These are phyloP conservation scores for Penicillium pancosmium DNA, from an alignment of 495 filamentous ascomycete species.

Conservation along the genomic window DNA sequence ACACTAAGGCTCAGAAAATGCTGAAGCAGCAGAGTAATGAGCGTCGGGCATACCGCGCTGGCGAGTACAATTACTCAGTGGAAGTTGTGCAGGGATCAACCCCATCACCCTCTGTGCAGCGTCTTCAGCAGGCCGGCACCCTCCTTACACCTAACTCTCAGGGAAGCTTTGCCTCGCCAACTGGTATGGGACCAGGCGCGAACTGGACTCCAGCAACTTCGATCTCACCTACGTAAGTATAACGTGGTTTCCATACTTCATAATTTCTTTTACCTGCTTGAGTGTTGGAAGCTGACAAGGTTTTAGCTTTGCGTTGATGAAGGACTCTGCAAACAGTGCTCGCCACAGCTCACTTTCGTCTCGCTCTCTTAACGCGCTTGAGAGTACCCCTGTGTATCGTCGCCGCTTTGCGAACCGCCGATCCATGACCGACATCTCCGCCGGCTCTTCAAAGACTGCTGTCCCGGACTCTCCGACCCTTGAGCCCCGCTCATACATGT, in stretches of 20 bases:
- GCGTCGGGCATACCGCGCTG: constrained; percentile 87
- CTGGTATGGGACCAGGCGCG: constrained; percentile 40
- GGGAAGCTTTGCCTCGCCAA: constrained; percentile 44
- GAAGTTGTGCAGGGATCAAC: constrained; percentile 48
- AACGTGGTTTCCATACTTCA: no score
- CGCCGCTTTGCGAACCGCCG: constrained; percentile 29
- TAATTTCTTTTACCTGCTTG: neutral
- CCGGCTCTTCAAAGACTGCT: constrained; percentile 36
- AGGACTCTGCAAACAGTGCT: constrained; percentile 34
- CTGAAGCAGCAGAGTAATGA: constrained; percentile 93
- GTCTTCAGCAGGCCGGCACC: constrained; percentile 32
- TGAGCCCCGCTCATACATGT: constrained; percentile 28
- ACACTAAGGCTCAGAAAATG: constrained; percentile 93
- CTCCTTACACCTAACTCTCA: constrained; percentile 47
- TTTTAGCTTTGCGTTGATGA: constrained; percentile 40
- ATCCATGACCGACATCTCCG: constrained; percentile 35
- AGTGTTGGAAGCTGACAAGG: neutral
- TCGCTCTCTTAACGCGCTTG: constrained; percentile 32
- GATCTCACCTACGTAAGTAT: constrained; percentile 51
- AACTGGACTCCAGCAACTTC: constrained; percentile 54
- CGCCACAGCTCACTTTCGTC: constrained; percentile 36
- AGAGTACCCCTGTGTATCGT: constrained; percentile 36
- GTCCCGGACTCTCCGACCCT: constrained; percentile 30
- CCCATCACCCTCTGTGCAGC: constrained; percentile 42
- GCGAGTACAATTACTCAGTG: constrained; percentile 81